These are phyloP conservation scores for Rauvolfia tetraphylla DNA, from an alignment of 257 asterid genomes.

Conservation along the genomic window DNA sequence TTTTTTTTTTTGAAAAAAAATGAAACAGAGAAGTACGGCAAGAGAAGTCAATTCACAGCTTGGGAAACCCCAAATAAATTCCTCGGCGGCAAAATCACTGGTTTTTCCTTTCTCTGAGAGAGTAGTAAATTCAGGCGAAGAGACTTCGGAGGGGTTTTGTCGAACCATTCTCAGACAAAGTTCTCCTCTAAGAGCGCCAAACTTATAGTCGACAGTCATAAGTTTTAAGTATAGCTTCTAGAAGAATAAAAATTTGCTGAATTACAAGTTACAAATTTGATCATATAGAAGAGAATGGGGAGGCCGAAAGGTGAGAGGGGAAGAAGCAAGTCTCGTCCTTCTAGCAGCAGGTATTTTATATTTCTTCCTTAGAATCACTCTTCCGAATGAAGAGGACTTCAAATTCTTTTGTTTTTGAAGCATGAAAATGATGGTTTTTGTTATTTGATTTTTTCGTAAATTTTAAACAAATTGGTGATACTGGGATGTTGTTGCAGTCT, in stretches of 20 bases:
- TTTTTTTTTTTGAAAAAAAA: too few species aligned
- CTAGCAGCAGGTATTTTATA: conserved; percentile 85
- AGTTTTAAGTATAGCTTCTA: neutral
- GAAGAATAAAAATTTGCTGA: neutral
- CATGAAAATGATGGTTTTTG: neutral
- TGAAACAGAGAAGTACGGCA: neutral
- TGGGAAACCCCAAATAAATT: neutral
- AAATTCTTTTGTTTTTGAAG: neutral
- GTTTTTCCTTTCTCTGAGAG: too few species aligned
- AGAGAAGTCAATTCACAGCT: neutral
- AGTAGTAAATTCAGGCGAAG: neutral
- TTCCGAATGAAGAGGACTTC: neutral
- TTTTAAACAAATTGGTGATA: neutral
- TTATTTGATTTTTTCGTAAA: neutral
- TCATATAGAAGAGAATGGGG: conserved; percentile 50
- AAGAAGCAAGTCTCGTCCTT: conserved; percentile 96
- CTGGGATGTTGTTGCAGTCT: conserved; percentile 40
- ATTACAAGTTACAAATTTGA: neutral
- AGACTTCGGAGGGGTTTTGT: neutral
- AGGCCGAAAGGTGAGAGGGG: conserved; percentile 90
- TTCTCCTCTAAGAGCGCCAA: neutral
- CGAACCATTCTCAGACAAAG: neutral
- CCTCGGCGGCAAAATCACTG: neutral
- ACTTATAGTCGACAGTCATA: neutral
- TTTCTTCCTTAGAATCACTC: neutral